Evolutionary conservation across 2,329 filamentous ascomycete species (phyloP).

Genomic region (Fusarium guadeloupense): DNA sequence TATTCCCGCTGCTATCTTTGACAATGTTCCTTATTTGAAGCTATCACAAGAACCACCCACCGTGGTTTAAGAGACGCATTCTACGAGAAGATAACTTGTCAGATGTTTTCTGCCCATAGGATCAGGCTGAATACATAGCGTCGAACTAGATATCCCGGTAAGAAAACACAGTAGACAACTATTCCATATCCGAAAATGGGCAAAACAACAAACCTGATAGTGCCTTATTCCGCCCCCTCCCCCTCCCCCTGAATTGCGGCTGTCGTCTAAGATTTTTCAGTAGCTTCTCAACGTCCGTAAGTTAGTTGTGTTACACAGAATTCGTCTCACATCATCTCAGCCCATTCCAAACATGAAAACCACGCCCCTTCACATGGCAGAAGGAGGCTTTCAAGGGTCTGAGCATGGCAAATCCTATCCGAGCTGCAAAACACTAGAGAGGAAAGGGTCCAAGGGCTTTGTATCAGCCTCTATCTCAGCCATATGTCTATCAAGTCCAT

Average conservation of each 20-base stretch:
- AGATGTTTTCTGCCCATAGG: not conserved
- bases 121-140: not conserved
- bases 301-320: conserved; percentile 9
- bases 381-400: not conserved
- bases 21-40: not conserved
- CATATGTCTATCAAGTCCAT: not conserved
- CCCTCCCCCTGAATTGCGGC: conserved; percentile 6
- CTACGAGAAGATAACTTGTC: not conserved
- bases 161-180: not conserved
- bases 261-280: conserved; percentile 20
- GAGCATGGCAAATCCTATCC: conserved; percentile 1
- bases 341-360: conserved; percentile 16
- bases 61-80: not conserved
- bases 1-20: not conserved
- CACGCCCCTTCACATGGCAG: not conserved
- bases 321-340: conserved; percentile 24
- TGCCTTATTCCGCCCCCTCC: not conserved
- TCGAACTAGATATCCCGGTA: not conserved
- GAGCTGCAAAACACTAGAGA: conserved; percentile 12
- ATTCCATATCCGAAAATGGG: not conserved
- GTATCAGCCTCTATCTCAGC: conserved; percentile 28
- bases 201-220: not conserved
- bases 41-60: not conserved
- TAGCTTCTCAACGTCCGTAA: conserved; percentile 4
- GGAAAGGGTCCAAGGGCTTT: conserved; percentile 23